Conservation (phyloP, 2,329 filamentous ascomycete species). For the Cladophialophora bantiana region DNA sequence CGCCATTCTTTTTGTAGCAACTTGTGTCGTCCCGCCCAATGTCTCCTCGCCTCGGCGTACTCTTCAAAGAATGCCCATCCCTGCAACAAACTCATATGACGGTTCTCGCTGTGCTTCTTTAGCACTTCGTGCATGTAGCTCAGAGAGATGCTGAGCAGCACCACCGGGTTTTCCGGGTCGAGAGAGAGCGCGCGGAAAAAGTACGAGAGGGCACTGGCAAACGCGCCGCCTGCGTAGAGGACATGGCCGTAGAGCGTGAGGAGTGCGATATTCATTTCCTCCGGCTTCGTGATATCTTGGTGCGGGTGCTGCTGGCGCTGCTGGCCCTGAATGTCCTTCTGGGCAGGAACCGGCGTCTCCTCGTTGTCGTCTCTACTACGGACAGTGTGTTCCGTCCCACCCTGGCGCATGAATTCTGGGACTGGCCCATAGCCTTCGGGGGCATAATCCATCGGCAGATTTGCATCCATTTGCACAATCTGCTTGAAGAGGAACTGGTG, state of each 20-base stretch:
- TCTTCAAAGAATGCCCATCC: constrained; percentile 80
- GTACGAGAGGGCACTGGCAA: constrained; percentile 84
- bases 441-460: constrained; percentile 62
- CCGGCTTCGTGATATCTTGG: constrained; percentile 40
- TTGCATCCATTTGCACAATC: constrained; percentile 85
- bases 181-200: constrained; percentile 73
- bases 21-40: constrained; percentile 16
- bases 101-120: constrained; percentile 87
- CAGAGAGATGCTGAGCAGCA: constrained; percentile 81
- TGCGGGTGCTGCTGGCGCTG: constrained; percentile 4
- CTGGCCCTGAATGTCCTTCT: constrained; percentile 18
- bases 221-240: constrained; percentile 81
- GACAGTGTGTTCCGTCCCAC: neutral
- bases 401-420: constrained; percentile 43
- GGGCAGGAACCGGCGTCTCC: neutral
- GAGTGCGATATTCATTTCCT: constrained; percentile 76
- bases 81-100: constrained; percentile 86
- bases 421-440: constrained; percentile 45
- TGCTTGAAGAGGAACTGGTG: constrained; percentile 93
- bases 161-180: constrained; percentile 58
- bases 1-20: neutral
- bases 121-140: constrained; percentile 88
- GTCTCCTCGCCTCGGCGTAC: constrained; percentile 69
- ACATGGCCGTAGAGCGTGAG: constrained; percentile 92
- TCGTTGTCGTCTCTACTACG: constrained; percentile 2